Evolutionary conservation across 768 basidiomycete species (phyloP).

Genomic region (Xerocomus brunneocitrinus): DNA sequence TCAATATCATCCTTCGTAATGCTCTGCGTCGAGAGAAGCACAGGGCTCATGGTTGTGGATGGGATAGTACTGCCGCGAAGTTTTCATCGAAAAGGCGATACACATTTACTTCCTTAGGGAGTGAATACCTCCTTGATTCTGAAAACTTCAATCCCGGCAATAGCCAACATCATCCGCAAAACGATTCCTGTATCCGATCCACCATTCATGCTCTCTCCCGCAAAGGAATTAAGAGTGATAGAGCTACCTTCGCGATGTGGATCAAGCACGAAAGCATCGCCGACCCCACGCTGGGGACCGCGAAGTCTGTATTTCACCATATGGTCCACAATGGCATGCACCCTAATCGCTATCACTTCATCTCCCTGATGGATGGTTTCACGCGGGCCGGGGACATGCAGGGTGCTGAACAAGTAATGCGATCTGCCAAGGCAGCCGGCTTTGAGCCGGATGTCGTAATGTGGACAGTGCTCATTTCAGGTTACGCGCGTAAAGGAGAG

Average conservation of each 20-base stretch:
- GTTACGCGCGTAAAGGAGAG: conserved; percentile 57
- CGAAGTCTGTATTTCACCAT: conserved; percentile 49
- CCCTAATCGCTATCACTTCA: conserved; percentile 68
- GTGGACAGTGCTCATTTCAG: conserved; percentile 75
- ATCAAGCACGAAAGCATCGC: conserved; percentile 58
- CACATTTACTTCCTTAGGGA: conserved; percentile 6
- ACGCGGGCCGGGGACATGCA: conserved; percentile 52
- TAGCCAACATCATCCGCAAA: conserved; percentile 33
- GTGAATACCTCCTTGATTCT: conserved; percentile 16
- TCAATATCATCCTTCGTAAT: conserved; percentile 51
- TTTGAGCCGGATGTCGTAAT: conserved; percentile 58
- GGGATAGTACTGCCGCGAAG: conserved; percentile 40
- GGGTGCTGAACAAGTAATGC: conserved; percentile 53
- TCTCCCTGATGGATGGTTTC: conserved; percentile 75
- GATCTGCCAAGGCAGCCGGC: conserved; percentile 44
- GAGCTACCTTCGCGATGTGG: conserved; percentile 54
- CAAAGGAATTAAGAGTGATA: conserved; percentile 51
- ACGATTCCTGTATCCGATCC: conserved; percentile 34
- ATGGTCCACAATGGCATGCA: conserved; percentile 67
- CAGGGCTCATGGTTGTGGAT: conserved; percentile 40
- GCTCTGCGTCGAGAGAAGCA: conserved; percentile 52
- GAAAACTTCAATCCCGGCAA: conserved; percentile 46
- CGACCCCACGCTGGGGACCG: conserved; percentile 46
- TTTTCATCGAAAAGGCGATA: conserved; percentile 32
- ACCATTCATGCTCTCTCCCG: conserved; percentile 43